Percentiles rank a stretch among this genome's conserved stretches.
Evolutionary conservation across 306 rosid species (phyloP).

Genomic region (Mimosa pudica): DNA sequence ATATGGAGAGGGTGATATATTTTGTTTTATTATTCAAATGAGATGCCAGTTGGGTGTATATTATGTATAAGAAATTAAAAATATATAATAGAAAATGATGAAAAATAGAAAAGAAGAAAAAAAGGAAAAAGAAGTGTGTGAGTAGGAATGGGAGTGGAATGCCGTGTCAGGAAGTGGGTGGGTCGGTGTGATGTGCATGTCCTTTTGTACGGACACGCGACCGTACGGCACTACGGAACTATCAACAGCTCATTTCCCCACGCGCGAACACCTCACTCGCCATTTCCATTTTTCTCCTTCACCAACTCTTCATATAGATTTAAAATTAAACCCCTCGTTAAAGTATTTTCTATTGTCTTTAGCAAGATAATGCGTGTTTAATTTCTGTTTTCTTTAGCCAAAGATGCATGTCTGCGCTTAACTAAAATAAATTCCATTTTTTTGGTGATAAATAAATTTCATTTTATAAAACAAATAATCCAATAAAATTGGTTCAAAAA

Average conservation of each 20-base stretch:
- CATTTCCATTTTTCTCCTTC: background rate
- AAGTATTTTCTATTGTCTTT: too few species aligned
- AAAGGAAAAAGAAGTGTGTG: background rate
- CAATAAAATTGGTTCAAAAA: background rate
- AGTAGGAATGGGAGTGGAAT: conserved; percentile 28
- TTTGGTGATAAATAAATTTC: too few species aligned
- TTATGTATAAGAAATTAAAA: too few species aligned
- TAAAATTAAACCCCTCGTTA: too few species aligned
- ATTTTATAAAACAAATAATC: background rate
- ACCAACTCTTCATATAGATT: background rate
- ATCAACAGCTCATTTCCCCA: background rate
- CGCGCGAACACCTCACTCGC: conserved; percentile 33
- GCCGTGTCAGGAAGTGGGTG: conserved; percentile 24
- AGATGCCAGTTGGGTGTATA: background rate
- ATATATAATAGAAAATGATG: background rate
- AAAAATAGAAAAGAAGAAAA: too few species aligned
- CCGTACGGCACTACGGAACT: conserved; percentile 38
- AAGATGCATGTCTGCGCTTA: background rate
- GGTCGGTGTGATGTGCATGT: conserved; percentile 44
- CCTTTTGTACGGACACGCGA: conserved; percentile 49
- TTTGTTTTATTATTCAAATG: background rate
- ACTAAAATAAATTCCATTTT: background rate
- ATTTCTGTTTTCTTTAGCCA: too few species aligned
- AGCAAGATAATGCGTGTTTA: background rate
- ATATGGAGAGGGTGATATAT: background rate